Evolutionary conservation across 495 filamentous ascomycete genomes (phyloP).

Genomic region (Aspergillus bertholletiae): DNA sequence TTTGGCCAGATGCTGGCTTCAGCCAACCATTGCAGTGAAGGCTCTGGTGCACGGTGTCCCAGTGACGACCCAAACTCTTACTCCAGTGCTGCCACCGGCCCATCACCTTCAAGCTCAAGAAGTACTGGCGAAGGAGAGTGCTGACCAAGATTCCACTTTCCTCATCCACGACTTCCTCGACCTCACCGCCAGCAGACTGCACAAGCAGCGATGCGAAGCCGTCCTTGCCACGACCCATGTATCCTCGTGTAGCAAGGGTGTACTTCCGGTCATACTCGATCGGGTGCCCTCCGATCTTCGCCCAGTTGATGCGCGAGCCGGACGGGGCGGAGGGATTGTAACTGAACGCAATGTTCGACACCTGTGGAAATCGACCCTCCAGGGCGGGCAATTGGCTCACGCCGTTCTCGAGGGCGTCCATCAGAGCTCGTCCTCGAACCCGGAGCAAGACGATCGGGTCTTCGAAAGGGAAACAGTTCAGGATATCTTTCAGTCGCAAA

Average conservation of each 20-base stretch:
- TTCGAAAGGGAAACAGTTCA: slow-evolving; percentile 86
- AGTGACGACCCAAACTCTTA: slow-evolving; percentile 54
- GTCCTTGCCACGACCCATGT: slow-evolving; percentile 86
- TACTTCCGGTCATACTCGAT: slow-evolving; percentile 61
- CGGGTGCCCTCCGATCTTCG: slow-evolving; percentile 54
- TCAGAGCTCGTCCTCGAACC: slow-evolving; percentile 60
- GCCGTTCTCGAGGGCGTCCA: slow-evolving; percentile 77
- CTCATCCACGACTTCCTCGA: slow-evolving; percentile 74
- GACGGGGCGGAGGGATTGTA: slow-evolving; percentile 59
- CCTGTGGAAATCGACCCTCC: slow-evolving; percentile 72
- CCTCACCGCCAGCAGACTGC: slow-evolving; percentile 64
- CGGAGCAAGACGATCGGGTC: slow-evolving; percentile 80
- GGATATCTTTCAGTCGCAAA: slow-evolving; percentile 69
- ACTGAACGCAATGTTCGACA: slow-evolving; percentile 72
- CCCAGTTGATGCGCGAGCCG: slow-evolving; percentile 60
- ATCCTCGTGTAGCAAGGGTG: slow-evolving; percentile 69
- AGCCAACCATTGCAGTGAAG: slow-evolving; percentile 43
- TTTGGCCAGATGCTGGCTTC: slow-evolving; percentile 27
- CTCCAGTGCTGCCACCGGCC: slow-evolving; percentile 71
- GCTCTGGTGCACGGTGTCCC: slow-evolving; percentile 54
- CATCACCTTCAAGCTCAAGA: slow-evolving; percentile 75
- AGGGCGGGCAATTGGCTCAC: slow-evolving; percentile 76
- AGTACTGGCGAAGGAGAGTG: slow-evolving; percentile 83
- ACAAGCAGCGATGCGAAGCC: slow-evolving; percentile 73
- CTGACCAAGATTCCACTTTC: slow-evolving; percentile 84